These are phyloP conservation scores for Pichia inconspicua DNA, from an alignment of 1,139 yeast species.

Conservation along the genomic window DNA sequence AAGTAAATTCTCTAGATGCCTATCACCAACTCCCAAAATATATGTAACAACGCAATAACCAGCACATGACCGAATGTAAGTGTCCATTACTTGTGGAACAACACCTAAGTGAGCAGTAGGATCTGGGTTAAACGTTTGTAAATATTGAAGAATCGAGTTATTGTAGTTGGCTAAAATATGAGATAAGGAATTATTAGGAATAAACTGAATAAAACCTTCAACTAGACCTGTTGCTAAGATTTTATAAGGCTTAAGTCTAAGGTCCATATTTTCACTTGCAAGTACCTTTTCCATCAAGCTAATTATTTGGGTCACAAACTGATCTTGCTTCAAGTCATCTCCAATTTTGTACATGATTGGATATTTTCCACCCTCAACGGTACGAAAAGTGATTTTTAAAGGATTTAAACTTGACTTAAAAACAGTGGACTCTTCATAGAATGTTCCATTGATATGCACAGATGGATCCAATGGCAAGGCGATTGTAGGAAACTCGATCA, in stretches of 20 bases:
- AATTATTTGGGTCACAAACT: constrained; percentile 86
- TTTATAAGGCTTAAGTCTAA: constrained; percentile 80
- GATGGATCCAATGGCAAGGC: constrained; percentile 70
- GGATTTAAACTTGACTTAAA: constrained; percentile 90
- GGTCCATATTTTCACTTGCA: constrained; percentile 83
- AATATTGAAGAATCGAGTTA: constrained; percentile 63
- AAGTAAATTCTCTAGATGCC: constrained; percentile 86
- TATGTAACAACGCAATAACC: constrained; percentile 97
- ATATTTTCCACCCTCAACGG: constrained; percentile 41
- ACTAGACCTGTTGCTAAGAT: constrained; percentile 85
- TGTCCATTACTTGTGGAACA: constrained; percentile 74
- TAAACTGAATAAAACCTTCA: constrained; percentile 89
- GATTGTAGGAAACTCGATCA: constrained; percentile 45
- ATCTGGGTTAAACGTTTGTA: constrained; percentile 61
- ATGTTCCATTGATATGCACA: constrained; percentile 60
- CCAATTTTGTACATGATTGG: constrained; percentile 92
- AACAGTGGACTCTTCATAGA: constrained; percentile 75
- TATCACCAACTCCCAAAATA: constrained; percentile 89
- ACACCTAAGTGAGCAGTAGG: constrained; percentile 62
- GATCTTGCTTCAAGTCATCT: constrained; percentile 94
- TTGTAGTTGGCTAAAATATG: constrained; percentile 65
- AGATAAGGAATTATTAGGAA: constrained; percentile 88
- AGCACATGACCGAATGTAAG: constrained; percentile 90
- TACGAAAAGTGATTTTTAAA: constrained; percentile 64
- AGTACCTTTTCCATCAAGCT: constrained; percentile 84